These are phyloP conservation scores for Cairneyella variabilis DNA, from an alignment of 495 filamentous ascomycete genomes.

Conservation along the genomic window DNA sequence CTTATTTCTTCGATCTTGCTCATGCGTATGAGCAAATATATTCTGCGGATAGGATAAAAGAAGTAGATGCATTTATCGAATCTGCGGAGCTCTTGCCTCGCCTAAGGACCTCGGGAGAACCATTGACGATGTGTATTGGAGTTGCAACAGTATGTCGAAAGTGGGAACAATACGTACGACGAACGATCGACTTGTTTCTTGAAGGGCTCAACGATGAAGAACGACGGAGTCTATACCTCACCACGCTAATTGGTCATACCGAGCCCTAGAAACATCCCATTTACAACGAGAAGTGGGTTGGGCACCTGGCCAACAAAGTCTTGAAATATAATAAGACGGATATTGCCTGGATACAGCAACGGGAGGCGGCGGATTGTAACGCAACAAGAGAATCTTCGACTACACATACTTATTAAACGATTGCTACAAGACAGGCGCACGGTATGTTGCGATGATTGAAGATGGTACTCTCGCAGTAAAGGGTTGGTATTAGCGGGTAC, in stretches of 20 bases:
- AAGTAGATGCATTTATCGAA: conserved; percentile 4
- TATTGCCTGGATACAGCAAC: background rate
- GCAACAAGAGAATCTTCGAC: conserved; percentile 33
- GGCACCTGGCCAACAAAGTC: background rate
- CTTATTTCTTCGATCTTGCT: conserved; percentile 6
- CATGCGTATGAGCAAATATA: conserved; percentile 4
- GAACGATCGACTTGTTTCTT: conserved; percentile 4
- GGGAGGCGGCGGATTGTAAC: conserved; percentile 1
- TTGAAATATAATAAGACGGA: conserved; percentile 1
- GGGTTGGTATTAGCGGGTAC: conserved; percentile 46
- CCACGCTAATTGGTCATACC: conserved; percentile 2
- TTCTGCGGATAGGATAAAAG: background rate
- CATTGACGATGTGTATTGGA: conserved; percentile 7
- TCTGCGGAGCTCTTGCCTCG: background rate
- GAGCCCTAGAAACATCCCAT: conserved; percentile 1
- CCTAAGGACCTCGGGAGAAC: background rate
- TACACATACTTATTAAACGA: conserved; percentile 44
- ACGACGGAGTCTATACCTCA: conserved; percentile 2
- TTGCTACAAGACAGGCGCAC: conserved; percentile 40
- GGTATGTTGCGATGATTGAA: conserved; percentile 50
- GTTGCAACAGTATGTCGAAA: conserved; percentile 2
- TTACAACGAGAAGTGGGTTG: conserved; percentile 3
- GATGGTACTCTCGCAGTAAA: conserved; percentile 50
- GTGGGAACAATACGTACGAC: conserved; percentile 4
- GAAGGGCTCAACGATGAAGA: conserved; percentile 3